A percentile compares a stretch with the other conserved stretches of the same genome.
Evolutionary conservation across 495 filamentous ascomycete genomes (phyloP).

Genomic region (Penicillium antarcticum): DNA sequence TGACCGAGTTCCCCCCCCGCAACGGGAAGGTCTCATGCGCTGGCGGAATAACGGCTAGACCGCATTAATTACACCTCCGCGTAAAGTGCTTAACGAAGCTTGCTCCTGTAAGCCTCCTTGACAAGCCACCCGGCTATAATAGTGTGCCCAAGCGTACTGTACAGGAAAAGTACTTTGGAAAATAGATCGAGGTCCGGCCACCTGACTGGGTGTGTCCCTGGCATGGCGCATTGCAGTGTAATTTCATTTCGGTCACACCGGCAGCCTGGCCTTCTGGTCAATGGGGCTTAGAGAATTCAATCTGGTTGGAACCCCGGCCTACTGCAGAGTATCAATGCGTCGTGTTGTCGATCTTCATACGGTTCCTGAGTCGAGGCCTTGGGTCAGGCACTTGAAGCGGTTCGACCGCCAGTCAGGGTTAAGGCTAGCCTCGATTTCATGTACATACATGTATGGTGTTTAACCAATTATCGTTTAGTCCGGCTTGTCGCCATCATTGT

Average conservation of each 20-base stretch:
- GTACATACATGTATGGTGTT: neutral
- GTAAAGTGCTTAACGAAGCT: conserved; percentile 19
- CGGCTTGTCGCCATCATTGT: neutral
- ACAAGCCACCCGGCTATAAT: conserved; percentile 9
- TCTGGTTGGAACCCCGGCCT: neutral
- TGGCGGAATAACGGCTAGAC: conserved; percentile 7
- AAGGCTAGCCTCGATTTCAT: neutral
- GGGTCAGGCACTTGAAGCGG: conserved; percentile 6
- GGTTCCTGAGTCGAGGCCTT: conserved; percentile 9
- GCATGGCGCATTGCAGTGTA: conserved; percentile 6
- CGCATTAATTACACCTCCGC: conserved; percentile 5
- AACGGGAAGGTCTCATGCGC: conserved; percentile 5
- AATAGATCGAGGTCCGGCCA: conserved; percentile 1
- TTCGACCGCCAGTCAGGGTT: conserved; percentile 3
- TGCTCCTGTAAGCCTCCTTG: conserved; percentile 8
- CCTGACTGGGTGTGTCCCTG: conserved; percentile 11
- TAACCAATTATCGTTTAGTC: neutral
- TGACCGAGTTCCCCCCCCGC: conserved; percentile 7
- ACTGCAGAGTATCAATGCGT: neutral
- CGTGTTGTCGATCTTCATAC: conserved; percentile 5
- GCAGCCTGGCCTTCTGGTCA: no score
- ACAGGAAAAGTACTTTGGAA: conserved; percentile 1
- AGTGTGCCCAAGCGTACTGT: neutral
- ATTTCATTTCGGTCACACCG: conserved; percentile 1
- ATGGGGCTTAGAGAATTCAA: neutral